Conservation (phyloP, 2,329 filamentous ascomycete genomes). For the Aureobasidium sp. region DNA sequence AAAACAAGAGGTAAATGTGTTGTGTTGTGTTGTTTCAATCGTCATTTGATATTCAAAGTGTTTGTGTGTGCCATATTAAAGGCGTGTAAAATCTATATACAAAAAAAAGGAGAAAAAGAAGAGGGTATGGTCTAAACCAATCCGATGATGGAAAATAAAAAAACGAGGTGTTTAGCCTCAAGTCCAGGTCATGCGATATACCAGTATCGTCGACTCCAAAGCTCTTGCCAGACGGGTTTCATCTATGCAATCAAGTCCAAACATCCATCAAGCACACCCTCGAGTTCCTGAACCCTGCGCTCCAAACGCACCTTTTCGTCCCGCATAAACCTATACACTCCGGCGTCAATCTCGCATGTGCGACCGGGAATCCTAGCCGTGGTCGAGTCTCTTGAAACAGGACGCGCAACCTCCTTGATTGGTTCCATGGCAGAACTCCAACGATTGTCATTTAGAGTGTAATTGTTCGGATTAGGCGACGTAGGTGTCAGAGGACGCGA, state of each 20-base stretch:
- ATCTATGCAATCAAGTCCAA: conserved; percentile 40
- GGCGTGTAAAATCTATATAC: too few species aligned
- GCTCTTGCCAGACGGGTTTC: too few species aligned
- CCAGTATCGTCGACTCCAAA: neutral
- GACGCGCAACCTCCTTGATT: conserved; percentile 20
- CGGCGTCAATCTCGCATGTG: conserved; percentile 24
- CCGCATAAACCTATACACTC: conserved; percentile 46
- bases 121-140: neutral
- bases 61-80: too few species aligned
- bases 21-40: too few species aligned
- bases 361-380: conserved; percentile 25
- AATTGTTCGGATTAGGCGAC: conserved; percentile 29
- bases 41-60: too few species aligned
- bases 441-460: conserved; percentile 21
- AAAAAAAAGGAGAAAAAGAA: neutral
- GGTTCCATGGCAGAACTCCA: conserved; percentile 7
- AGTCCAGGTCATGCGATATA: neutral
- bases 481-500: conserved; percentile 30
- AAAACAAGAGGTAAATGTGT: too few species aligned
- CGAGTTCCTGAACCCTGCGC: conserved; percentile 43
- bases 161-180: neutral
- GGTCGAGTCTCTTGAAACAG: conserved; percentile 19
- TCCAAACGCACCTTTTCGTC: conserved; percentile 48
- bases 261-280: conserved; percentile 47
- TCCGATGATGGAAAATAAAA: neutral